Evolutionary conservation across 257 asterid species (phyloP), one percentile per base, ranked within the genome.

Genomic region (Solanum neorickii): DNA sequence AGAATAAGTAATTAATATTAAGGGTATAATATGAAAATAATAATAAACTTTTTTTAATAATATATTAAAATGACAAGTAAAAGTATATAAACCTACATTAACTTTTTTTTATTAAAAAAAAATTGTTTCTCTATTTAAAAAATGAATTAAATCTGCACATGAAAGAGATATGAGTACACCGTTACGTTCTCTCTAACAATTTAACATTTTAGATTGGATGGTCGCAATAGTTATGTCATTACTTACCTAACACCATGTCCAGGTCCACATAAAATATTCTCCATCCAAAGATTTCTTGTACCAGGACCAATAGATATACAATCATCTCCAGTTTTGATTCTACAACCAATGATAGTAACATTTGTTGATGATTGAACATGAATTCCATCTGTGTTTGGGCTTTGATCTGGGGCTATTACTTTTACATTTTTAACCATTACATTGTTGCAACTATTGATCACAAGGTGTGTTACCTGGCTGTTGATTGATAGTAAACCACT

Each of bases 251-350:
- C 85, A 29, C 98, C 98, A 59, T 95, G 96, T 46, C 98, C 98
- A 11, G 96, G 97, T 56, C 97, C 97, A 25, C 98, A 94, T 12
- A 87, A 88, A 74, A 92, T 93, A n/a, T 87, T 89, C 39, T 93
- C 95, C 91, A 93, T 92, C 95, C 94, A 94, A 82, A 94, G 76
- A 27, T 94, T 92, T 76, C 76, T 88, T 1, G 96, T 91, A 11
- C 98, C 95, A 1, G 98, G 98, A 33, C 96, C 98, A 62, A 94
- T 90, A 66, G 98, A 92, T 74, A 92, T 88, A 65, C 96, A 94
- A 27, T 94, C 97, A 42, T 94, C 97, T 4, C 96, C 96, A 0
- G 98, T 94, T 68, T 88, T 86, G 33, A 93, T 92, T 65, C 84
- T 41, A 35, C 74, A 23, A 12, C 88, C 87, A 9, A 78, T 85